Conservation (phyloP, 1,284 basidiomycete genomes). For the Neonothopanus nambi region DNA sequence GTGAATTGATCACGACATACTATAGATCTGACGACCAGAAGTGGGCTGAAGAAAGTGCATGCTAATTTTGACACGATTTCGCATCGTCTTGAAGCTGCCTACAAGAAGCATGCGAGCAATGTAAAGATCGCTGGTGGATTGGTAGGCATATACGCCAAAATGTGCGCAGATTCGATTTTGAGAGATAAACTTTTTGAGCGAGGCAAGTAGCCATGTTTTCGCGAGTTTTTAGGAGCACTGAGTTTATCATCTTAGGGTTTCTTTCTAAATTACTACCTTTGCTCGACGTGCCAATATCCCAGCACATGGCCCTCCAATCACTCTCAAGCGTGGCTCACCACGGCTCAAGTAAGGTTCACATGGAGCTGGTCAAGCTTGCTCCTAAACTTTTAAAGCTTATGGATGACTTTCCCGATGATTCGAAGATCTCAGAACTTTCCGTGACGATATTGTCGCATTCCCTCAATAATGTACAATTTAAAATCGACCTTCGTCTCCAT, state of each 20-base stretch:
- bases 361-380: slow-evolving; percentile 48
- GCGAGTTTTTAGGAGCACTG: too few species aligned
- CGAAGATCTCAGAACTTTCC: slow-evolving; percentile 48
- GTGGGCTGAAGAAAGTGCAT: slow-evolving; percentile 63
- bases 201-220: too few species aligned
- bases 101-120: slow-evolving; percentile 36
- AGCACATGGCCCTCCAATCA: slow-evolving; percentile 54
- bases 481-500: slow-evolving; percentile 33
- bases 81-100: slow-evolving; percentile 46
- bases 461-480: slow-evolving; percentile 37
- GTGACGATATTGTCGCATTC: slow-evolving; percentile 55
- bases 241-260: slow-evolving; percentile 39
- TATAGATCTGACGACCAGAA: slow-evolving; percentile 53
- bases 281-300: slow-evolving; percentile 44
- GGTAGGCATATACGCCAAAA: slow-evolving; percentile 60
- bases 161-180: slow-evolving; percentile 57
- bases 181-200: slow-evolving; percentile 37
- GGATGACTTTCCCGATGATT: slow-evolving; percentile 49
- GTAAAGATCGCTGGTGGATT: slow-evolving; percentile 52
- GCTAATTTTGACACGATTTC: slow-evolving; percentile 53
- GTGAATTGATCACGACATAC: not conserved
- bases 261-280: slow-evolving; percentile 54
- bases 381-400: slow-evolving; percentile 44
- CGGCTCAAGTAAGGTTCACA: slow-evolving; percentile 49
- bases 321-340: slow-evolving; percentile 62